A percentile compares a stretch with the other conserved stretches of the same genome.
These are phyloP conservation scores for Auxenochlorella protothecoides DNA, from an alignment of 139 green algal species.

Conservation along the genomic window DNA sequence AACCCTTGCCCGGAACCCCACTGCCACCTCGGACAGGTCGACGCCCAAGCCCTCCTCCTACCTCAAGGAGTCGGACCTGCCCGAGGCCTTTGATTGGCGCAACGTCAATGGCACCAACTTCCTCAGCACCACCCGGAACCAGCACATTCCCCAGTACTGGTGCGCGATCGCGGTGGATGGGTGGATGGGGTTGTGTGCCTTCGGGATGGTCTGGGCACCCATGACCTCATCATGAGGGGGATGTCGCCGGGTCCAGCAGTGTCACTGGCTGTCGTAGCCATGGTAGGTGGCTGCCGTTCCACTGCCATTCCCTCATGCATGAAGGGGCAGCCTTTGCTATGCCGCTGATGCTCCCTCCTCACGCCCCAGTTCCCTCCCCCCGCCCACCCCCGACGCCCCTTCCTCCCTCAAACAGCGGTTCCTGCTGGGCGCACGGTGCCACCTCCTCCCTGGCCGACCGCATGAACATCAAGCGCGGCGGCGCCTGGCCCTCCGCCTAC, in stretches of 20 bases:
- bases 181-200: too few relatives aligned
- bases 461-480: constrained; percentile 66
- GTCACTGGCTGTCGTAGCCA: too few relatives aligned
- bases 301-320: too few relatives aligned
- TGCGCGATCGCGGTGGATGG: neutral
- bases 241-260: too few relatives aligned
- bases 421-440: constrained; percentile 73
- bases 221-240: too few relatives aligned
- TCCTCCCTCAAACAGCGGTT: constrained; percentile 20
- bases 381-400: neutral
- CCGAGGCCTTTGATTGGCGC: constrained; percentile 29
- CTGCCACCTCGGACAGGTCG: too few relatives aligned
- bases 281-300: too few relatives aligned
- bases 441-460: constrained; percentile 67
- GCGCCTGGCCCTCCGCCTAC: constrained; percentile 44
- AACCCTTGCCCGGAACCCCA: too few relatives aligned
- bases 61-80: constrained; percentile 7
- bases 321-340: constrained; percentile 1
- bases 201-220: too few relatives aligned
- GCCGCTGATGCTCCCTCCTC: neutral
- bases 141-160: constrained; percentile 24
- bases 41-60: constrained; percentile 1
- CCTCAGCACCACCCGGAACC: constrained; percentile 55
- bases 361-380: neutral
- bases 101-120: constrained; percentile 57